Evolutionary conservation across 257 asterid species (phyloP).

Genomic region (Paraleonurus japonicus): DNA sequence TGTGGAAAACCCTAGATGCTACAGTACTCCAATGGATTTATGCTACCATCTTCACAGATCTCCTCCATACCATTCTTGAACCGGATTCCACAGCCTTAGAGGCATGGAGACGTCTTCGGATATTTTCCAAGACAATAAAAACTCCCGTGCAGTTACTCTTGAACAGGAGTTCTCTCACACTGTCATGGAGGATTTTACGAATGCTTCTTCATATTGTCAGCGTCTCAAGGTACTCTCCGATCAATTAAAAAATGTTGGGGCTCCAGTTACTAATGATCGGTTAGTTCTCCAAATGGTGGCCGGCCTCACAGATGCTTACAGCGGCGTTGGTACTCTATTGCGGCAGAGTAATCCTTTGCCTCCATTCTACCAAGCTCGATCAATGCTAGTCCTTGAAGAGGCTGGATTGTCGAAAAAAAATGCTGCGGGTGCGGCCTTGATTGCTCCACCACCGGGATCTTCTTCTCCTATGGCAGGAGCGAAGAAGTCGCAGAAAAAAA

Average conservation of each 20-base stretch:
- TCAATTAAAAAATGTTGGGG: neutral
- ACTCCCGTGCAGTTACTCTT: neutral
- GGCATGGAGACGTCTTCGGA: neutral
- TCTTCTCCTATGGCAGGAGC: too few species aligned
- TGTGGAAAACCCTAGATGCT: too few species aligned
- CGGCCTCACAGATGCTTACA: neutral
- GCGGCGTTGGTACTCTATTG: neutral
- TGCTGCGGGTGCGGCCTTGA: neutral
- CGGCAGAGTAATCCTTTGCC: neutral
- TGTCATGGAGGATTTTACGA: neutral
- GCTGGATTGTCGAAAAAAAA: neutral
- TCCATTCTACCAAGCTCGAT: neutral
- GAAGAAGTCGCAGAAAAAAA: too few species aligned
- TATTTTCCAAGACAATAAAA: neutral
- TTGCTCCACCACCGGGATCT: neutral
- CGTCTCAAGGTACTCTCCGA: neutral
- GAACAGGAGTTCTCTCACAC: neutral
- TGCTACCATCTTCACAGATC: too few species aligned
- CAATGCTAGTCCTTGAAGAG: neutral
- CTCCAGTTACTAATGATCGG: neutral
- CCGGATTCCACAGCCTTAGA: neutral
- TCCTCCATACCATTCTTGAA: too few species aligned
- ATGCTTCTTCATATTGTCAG: neutral
- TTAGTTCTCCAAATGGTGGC: neutral
- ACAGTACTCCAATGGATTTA: too few species aligned